phyloP scores from a whole-genome alignment of 305 asterid species.

The Euphrasia arctica region DNA sequence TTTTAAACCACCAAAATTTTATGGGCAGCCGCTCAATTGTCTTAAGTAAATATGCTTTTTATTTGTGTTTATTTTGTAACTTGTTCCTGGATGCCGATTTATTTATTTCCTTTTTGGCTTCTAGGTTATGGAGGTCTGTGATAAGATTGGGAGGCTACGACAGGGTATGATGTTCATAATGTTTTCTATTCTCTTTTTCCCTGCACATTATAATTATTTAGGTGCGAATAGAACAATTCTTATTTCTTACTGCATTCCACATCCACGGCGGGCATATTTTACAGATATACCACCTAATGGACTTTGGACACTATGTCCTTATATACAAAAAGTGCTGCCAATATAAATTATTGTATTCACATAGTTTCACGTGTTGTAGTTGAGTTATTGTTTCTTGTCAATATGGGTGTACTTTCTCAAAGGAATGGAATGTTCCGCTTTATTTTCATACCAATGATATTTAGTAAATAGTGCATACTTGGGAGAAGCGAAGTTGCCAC shows the following conservation, averaged over 20 bases:
- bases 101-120: constrained; percentile 25
- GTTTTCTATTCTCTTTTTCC: constrained; percentile 12
- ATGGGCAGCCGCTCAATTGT: constrained; percentile 87
- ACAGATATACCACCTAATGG: background rate
- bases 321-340: background rate
- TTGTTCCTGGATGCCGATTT: constrained; percentile 22
- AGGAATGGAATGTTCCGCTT: background rate
- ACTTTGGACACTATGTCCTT: background rate
- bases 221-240: background rate
- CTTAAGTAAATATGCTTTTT: constrained; percentile 55
- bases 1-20: constrained; percentile 84
- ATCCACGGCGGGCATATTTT: background rate
- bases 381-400: background rate
- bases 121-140: constrained; percentile 88
- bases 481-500: background rate
- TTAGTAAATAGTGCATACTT: background rate
- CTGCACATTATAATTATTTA: background rate
- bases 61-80: constrained; percentile 16
- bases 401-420: background rate
- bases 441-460: constrained; percentile 4
- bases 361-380: background rate
- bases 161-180: constrained; percentile 51
- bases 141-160: constrained; percentile 90
- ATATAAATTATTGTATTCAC: background rate
- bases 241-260: background rate